These are phyloP conservation scores for Prunus campanulata DNA, from an alignment of 306 rosid genomes.

Conservation along the genomic window DNA sequence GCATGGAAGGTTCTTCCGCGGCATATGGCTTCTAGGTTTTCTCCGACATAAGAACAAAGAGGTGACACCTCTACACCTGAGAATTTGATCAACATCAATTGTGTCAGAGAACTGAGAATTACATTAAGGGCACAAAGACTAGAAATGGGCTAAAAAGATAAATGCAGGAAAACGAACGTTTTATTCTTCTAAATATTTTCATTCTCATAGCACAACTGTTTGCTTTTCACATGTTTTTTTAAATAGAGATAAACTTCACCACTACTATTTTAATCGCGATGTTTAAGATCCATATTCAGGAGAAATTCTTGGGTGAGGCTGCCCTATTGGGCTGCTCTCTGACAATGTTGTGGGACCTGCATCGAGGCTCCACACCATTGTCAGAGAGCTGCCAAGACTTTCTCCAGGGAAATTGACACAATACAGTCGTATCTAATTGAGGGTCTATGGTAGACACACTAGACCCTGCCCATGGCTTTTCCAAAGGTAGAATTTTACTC, in stretches of 20 bases:
- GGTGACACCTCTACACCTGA: constrained; percentile 98
- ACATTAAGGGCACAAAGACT: constrained; percentile 6
- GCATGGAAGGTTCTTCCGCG: constrained; percentile 99
- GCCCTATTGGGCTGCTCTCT: no score
- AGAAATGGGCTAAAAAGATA: not conserved
- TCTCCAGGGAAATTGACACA: not conserved
- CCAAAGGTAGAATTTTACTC: not conserved
- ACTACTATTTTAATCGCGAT: no score
- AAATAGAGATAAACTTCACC: no score
- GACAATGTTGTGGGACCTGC: no score
- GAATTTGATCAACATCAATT: constrained; percentile 4
- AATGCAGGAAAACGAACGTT: no score
- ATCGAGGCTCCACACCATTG: no score
- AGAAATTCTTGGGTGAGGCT: no score
- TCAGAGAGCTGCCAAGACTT: no score
- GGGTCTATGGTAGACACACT: not conserved
- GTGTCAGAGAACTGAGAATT: constrained; percentile 23
- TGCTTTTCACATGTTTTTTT: no score
- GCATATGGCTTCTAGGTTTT: constrained; percentile 89
- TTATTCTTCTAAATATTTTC: no score
- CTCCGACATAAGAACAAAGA: constrained; percentile 90
- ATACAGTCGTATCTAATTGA: not conserved
- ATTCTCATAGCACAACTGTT: no score
- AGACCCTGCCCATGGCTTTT: not conserved
- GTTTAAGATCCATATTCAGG: no score